Evolutionary conservation across 768 basidiomycete species (phyloP).

Genomic region (Leucocoprinus leucothites): DNA sequence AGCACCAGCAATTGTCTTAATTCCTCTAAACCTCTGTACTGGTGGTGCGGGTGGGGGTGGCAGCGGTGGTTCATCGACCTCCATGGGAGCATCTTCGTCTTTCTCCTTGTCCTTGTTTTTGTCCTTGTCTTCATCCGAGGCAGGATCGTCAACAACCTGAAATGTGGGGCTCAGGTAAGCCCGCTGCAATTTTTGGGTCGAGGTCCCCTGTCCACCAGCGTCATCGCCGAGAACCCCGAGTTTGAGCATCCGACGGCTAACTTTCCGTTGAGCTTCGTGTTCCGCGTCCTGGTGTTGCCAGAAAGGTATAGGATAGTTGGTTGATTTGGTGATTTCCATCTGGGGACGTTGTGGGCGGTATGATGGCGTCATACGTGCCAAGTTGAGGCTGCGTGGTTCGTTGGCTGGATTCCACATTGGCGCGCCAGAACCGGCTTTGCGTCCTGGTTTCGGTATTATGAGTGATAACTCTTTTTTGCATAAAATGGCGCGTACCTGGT

Average conservation of each 20-base stretch:
- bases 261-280: conserved; percentile 7
- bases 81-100: conserved; percentile 4
- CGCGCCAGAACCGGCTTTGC: conserved; percentile 1
- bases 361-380: conserved; percentile 6
- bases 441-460: background rate
- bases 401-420: conserved; percentile 10
- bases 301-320: background rate
- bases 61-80: conserved; percentile 10
- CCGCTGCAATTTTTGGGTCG: conserved; percentile 4
- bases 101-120: background rate
- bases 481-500: background rate
- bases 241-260: conserved; percentile 7
- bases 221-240: background rate
- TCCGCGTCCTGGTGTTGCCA: conserved; percentile 14
- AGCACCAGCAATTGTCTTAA: background rate
- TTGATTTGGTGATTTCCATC: conserved; percentile 9
- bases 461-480: background rate
- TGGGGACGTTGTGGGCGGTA: conserved; percentile 1
- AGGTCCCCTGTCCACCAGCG: background rate
- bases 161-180: conserved; percentile 6
- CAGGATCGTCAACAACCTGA: conserved; percentile 1
- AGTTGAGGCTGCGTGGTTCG: conserved; percentile 7
- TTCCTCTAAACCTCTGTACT: background rate
- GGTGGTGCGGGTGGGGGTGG: background rate
- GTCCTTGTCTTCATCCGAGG: background rate